Conservation (phyloP, 768 basidiomycete species). For the Pisolithus albus region DNA sequence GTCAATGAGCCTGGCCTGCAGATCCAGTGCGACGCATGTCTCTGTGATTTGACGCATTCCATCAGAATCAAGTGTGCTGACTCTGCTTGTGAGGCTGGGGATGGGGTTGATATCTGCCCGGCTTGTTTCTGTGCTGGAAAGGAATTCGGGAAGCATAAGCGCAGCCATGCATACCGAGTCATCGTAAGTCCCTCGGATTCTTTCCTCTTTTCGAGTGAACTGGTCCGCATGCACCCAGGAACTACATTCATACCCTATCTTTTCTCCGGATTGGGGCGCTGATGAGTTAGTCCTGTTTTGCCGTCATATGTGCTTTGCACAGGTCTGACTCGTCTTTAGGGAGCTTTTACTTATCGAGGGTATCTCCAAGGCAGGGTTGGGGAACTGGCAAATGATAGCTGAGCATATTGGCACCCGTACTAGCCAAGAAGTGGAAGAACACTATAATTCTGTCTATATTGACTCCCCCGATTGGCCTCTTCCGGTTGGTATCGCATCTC, state of each 20-base stretch:
- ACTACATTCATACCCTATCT: slow-evolving; percentile 94
- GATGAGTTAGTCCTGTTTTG: slow-evolving; percentile 65
- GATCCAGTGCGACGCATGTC: slow-evolving; percentile 79
- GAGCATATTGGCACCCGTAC: slow-evolving; percentile 92
- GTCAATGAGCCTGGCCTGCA: slow-evolving; percentile 79
- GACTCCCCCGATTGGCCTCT: slow-evolving; percentile 73
- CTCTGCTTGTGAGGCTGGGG: slow-evolving; percentile 59
- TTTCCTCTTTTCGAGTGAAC: slow-evolving; percentile 1
- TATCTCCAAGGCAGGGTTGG: slow-evolving; percentile 78
- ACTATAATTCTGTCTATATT: slow-evolving; percentile 80
- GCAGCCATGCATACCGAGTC: slow-evolving; percentile 84
- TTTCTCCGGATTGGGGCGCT: slow-evolving; percentile 92
- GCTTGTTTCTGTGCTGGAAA: slow-evolving; percentile 88
- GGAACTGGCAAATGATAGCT: slow-evolving; percentile 95
- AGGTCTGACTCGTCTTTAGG: slow-evolving; percentile 33
- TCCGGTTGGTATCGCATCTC: slow-evolving; percentile 49
- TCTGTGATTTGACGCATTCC: slow-evolving; percentile 89
- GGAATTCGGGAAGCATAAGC: slow-evolving; percentile 80
- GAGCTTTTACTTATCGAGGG: slow-evolving; percentile 89
- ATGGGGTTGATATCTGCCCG: slow-evolving; percentile 91
- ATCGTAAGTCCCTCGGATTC: slow-evolving; percentile 47
- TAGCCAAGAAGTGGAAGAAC: slow-evolving; percentile 87
- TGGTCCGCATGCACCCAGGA: slow-evolving; percentile 46
- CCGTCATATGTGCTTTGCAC: not conserved
- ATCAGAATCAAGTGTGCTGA: slow-evolving; percentile 95